Percentiles rank a stretch among this genome's conserved stretches.
These are phyloP conservation scores for Diospyros lotus DNA, from an alignment of 148 eudicot species.

Conservation along the genomic window DNA sequence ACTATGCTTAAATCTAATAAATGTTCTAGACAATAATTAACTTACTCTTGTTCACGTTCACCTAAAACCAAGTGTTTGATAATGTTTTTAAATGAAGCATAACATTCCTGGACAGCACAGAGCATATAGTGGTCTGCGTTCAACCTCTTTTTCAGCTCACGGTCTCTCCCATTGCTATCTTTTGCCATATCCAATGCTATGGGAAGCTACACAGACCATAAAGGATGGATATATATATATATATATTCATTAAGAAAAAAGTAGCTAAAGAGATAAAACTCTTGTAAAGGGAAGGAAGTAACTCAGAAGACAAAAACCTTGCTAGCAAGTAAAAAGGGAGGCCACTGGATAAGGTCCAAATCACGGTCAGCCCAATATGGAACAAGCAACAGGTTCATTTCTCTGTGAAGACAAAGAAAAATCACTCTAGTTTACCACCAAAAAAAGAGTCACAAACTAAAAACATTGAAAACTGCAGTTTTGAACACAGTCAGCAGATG, in stretches of 20 bases:
- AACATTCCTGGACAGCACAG: slow-evolving; percentile 50
- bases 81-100: slow-evolving; percentile 33
- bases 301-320: slow-evolving; percentile 29
- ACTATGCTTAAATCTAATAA: background rate
- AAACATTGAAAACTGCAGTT: background rate
- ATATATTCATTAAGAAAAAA: background rate
- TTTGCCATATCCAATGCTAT: slow-evolving; percentile 50
- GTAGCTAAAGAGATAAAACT: no score
- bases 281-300: background rate
- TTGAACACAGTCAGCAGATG: background rate
- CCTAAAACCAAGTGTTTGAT: slow-evolving; percentile 34
- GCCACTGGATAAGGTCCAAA: slow-evolving; percentile 90
- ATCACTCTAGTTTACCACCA: background rate
- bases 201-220: slow-evolving; percentile 33
- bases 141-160: slow-evolving; percentile 43
- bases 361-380: slow-evolving; percentile 96
- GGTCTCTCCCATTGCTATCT: slow-evolving; percentile 34
- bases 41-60: slow-evolving; percentile 57
- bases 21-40: slow-evolving; percentile 13
- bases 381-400: slow-evolving; percentile 92
- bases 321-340: slow-evolving; percentile 86
- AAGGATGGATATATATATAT: background rate
- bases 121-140: slow-evolving; percentile 45
- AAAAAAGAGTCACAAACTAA: background rate
- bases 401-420: slow-evolving; percentile 38